Evolutionary conservation across 768 basidiomycete genomes (phyloP).

Genomic region (Termitomyces sp.): DNA sequence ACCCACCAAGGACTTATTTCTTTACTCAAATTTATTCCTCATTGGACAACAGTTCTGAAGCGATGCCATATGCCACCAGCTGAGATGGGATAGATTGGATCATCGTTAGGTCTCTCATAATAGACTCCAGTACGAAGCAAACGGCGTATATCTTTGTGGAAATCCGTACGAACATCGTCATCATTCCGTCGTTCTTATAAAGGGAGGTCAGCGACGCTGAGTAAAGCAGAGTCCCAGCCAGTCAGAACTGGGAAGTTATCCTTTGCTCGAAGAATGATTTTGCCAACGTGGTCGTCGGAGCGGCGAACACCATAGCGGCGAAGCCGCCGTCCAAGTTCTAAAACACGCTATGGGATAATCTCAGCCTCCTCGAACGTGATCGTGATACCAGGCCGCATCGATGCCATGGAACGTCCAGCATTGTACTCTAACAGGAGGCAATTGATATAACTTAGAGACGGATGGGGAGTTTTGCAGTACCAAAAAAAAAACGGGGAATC

Average conservation of each 20-base stretch:
- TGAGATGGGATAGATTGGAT: neutral
- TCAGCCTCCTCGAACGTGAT: neutral
- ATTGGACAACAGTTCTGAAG: neutral
- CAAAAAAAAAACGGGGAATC: neutral
- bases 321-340: neutral
- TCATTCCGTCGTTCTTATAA: no score
- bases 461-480: neutral
- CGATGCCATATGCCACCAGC: neutral
- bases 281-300: neutral
- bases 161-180: no score
- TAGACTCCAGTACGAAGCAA: no score
- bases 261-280: neutral
- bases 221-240: no score
- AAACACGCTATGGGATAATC: neutral
- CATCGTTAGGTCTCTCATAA: neutral
- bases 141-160: no score
- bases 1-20: neutral
- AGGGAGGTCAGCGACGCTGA: no score
- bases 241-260: neutral
- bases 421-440: slow-evolving; percentile 2
- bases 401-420: neutral
- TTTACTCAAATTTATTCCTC: neutral
- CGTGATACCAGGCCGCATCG: neutral
- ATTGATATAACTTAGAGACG: neutral
- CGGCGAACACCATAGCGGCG: neutral